A percentile compares a stretch with the other conserved stretches of the same genome.
Conservation (phyloP, 2,329 filamentous ascomycete species). For the Aspergillus terreus region DNA sequence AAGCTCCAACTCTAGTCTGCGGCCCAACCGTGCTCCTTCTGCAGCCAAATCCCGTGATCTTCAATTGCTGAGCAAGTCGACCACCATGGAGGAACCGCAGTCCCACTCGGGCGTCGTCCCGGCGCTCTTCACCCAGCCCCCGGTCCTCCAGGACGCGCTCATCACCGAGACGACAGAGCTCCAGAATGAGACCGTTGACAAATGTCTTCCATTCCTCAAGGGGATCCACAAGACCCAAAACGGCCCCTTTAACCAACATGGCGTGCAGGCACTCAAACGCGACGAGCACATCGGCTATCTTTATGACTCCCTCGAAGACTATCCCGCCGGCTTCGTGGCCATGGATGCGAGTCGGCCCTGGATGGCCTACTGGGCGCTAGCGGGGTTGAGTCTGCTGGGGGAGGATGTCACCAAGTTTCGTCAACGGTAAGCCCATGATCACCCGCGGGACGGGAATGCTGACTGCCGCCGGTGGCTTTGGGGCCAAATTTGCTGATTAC, state of each 20-base stretch:
- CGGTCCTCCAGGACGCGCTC: conserved; percentile 63
- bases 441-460: neutral
- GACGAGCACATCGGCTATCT: conserved; percentile 50
- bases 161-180: conserved; percentile 63
- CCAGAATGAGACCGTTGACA: conserved; percentile 66
- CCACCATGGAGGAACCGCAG: conserved; percentile 22
- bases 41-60: conserved; percentile 8
- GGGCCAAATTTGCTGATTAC: neutral
- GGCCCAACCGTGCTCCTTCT: conserved; percentile 14
- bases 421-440: conserved; percentile 48
- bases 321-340: conserved; percentile 67
- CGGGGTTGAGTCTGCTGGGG: conserved; percentile 70
- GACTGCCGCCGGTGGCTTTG: neutral
- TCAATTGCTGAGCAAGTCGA: conserved; percentile 3
- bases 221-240: conserved; percentile 48
- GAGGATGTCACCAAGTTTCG: conserved; percentile 67
- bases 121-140: conserved; percentile 42
- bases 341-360: conserved; percentile 88
- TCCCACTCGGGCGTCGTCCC: conserved; percentile 33
- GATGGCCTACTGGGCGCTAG: conserved; percentile 90
- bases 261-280: conserved; percentile 71
- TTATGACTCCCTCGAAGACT: conserved; percentile 49
- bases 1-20: conserved; percentile 6
- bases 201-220: conserved; percentile 65
- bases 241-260: conserved; percentile 62